Evolutionary conservation across 1,139 yeast genomes (phyloP).

Genomic region (Saccharomyces hybrid): DNA sequence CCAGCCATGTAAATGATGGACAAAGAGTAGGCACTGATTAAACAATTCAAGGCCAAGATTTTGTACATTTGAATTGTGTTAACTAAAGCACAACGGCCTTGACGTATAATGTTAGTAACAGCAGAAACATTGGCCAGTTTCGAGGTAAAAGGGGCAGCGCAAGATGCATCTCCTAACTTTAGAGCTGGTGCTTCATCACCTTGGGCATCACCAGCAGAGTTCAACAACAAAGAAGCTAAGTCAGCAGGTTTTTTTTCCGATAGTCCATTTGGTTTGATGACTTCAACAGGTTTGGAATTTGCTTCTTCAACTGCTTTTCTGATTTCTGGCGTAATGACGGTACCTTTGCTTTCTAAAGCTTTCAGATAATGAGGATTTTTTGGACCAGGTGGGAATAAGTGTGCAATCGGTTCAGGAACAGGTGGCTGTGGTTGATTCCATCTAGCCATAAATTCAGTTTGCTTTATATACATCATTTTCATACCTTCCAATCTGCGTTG

Average conservation of each 20-base stretch:
- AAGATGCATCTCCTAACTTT: constrained; percentile 97
- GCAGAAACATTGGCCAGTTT: constrained; percentile 88
- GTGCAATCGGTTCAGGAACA: constrained; percentile 82
- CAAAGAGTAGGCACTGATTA: constrained; percentile 91
- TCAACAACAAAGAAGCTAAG: constrained; percentile 68
- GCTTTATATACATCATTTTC: constrained; percentile 73
- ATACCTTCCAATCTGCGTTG: constrained; percentile 60
- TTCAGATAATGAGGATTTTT: constrained; percentile 78
- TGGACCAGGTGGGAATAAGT: constrained; percentile 94
- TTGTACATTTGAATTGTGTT: constrained; percentile 98
- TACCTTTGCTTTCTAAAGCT: constrained; percentile 80
- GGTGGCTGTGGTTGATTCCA: constrained; percentile 85
- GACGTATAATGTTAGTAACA: constrained; percentile 89
- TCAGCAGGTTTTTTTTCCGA: constrained; percentile 35
- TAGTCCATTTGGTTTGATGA: constrained; percentile 24
- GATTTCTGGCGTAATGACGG: constrained; percentile 62
- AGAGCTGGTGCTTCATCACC: constrained; percentile 86
- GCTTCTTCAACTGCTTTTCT: constrained; percentile 46
- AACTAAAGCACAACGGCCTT: constrained; percentile 97
- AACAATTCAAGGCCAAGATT: constrained; percentile 91
- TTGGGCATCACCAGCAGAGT: constrained; percentile 63
- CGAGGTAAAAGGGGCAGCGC: constrained; percentile 98
- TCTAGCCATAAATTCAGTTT: constrained; percentile 62
- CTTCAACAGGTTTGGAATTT: constrained; percentile 26
- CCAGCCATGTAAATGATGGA: constrained; percentile 95